These are phyloP conservation scores for Geotrichum cucujoidarum DNA, from an alignment of 1,139 yeast genomes.

Conservation along the genomic window DNA sequence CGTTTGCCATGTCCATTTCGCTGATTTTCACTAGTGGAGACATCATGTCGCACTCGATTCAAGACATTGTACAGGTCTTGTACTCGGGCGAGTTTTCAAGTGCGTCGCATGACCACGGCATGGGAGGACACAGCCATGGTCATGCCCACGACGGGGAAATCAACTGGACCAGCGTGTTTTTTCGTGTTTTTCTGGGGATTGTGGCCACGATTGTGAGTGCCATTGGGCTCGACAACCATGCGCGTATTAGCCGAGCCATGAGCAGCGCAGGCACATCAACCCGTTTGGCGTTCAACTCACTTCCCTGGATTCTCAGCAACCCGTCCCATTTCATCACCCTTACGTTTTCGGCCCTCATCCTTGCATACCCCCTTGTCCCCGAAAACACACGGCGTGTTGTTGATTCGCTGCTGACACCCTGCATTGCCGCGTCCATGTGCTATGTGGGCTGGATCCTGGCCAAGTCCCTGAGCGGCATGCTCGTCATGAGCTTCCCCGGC, in stretches of 20 bases:
- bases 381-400: slow-evolving; percentile 7
- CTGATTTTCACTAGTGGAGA: slow-evolving; percentile 89
- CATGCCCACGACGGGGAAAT: slow-evolving; percentile 2
- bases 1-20: slow-evolving; percentile 81
- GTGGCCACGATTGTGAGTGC: slow-evolving; percentile 36
- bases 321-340: slow-evolving; percentile 65
- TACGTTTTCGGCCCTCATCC: slow-evolving; percentile 44
- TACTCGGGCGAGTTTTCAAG: slow-evolving; percentile 38
- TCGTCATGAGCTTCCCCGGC: slow-evolving; percentile 43
- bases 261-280: slow-evolving; percentile 13
- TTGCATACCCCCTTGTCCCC: slow-evolving; percentile 33
- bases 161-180: slow-evolving; percentile 26
- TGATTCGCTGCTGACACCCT: slow-evolving; percentile 38
- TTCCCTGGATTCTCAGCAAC: slow-evolving; percentile 40
- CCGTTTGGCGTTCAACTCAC: slow-evolving; percentile 16
- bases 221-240: slow-evolving; percentile 34
- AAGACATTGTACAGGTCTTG: slow-evolving; percentile 57
- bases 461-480: slow-evolving; percentile 42
- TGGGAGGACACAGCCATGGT: slow-evolving; percentile 36
- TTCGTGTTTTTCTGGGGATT: slow-evolving; percentile 33
- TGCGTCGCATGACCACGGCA: slow-evolving; percentile 45
- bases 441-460: slow-evolving; percentile 41
- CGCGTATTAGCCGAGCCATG: slow-evolving; percentile 32
- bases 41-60: slow-evolving; percentile 74
- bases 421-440: slow-evolving; percentile 40